These are phyloP conservation scores for Clonostachys byssicola DNA, from an alignment of 2,329 filamentous ascomycete genomes.

Conservation along the genomic window DNA sequence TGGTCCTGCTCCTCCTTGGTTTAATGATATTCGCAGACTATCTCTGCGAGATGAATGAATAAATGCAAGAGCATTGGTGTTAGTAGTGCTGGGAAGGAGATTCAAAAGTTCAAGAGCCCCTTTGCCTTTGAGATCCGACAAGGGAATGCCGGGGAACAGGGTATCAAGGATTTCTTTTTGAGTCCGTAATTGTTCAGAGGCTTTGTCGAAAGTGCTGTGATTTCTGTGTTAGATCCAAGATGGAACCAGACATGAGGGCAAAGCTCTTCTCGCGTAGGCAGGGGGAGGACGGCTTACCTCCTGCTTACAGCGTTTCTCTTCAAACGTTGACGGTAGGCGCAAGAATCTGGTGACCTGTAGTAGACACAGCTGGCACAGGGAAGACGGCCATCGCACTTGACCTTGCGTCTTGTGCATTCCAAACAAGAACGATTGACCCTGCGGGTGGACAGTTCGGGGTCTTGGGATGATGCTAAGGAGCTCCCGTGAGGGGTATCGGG, in stretches of 20 bases:
- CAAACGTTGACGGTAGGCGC: constrained; percentile 20
- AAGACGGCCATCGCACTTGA: constrained; percentile 22
- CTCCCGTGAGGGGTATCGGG: background rate
- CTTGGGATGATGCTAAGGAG: background rate
- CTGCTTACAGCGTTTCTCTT: constrained; percentile 20
- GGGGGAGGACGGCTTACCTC: constrained; percentile 8
- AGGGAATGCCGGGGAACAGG: constrained; percentile 10
- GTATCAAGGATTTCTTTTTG: constrained; percentile 13
- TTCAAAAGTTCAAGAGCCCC: constrained; percentile 11
- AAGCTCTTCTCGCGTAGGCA: background rate
- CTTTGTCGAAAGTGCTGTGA: constrained; percentile 15
- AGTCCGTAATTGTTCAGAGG: constrained; percentile 11
- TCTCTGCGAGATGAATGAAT: background rate
- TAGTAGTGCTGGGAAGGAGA: constrained; percentile 3
- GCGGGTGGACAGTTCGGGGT: background rate
- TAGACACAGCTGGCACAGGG: constrained; percentile 30
- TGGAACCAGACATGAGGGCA: background rate
- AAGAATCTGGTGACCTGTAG: constrained; percentile 14
- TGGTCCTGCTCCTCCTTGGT: background rate
- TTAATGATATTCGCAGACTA: background rate
- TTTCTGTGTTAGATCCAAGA: background rate
- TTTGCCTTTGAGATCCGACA: constrained; percentile 11
- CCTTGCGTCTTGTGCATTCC: constrained; percentile 16
- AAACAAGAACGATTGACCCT: constrained; percentile 7
- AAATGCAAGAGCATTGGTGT: background rate